phyloP scores from a whole-genome alignment of 2,329 filamentous ascomycete species.

The Penicillium occitanis region DNA sequence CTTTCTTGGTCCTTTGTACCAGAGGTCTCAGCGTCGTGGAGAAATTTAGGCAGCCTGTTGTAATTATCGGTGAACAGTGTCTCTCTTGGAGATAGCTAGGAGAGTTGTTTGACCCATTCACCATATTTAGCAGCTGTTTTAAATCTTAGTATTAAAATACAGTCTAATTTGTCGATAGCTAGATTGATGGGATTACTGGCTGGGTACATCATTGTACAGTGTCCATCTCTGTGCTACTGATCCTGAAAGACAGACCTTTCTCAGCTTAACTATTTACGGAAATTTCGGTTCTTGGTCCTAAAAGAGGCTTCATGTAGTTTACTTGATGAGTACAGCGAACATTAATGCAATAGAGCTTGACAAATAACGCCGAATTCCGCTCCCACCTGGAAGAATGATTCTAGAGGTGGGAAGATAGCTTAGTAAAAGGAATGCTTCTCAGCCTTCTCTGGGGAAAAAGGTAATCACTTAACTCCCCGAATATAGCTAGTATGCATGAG shows the following conservation, averaged over 20 bases:
- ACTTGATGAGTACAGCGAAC: neutral
- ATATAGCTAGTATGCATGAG: neutral
- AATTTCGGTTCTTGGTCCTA: too few species aligned
- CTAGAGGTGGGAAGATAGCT: neutral
- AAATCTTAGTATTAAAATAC: neutral
- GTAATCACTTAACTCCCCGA: neutral
- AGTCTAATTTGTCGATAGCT: neutral
- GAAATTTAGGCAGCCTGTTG: neutral
- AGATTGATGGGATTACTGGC: neutral
- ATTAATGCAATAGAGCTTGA: neutral
- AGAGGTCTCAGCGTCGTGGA: neutral
- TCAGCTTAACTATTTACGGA: neutral
- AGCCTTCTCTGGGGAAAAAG: neutral
- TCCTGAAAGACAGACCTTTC: neutral
- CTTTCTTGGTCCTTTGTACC: neutral
- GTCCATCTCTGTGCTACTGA: neutral
- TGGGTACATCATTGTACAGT: neutral
- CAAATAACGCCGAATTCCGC: neutral
- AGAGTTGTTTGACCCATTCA: neutral
- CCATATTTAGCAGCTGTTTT: neutral
- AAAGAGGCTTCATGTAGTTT: neutral
- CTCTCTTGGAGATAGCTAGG: neutral
- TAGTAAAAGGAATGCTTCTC: neutral
- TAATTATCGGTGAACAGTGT: neutral
- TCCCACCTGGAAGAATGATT: neutral